Base-by-base conservation (phyloP, 768 basidiomycete genomes). In the Myochromella boudieri region DNA sequence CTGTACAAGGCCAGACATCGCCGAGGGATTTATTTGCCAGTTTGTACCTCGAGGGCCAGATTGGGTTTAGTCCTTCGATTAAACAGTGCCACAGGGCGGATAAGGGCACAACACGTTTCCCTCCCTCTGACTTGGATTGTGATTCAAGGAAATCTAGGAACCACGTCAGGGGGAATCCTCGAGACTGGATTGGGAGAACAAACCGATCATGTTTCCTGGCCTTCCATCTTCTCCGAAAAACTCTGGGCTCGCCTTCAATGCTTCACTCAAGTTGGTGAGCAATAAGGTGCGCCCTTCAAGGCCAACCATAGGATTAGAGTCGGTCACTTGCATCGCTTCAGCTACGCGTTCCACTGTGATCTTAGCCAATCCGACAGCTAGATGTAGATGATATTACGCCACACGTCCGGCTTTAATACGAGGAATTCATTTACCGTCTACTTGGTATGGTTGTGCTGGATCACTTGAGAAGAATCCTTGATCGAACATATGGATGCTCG, bases 1-100 rank as follows among this genome's bases (percentile, higher is more conserved):
- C 77, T 4, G 78, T 68, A 54, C 91, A 95, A 0, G 86, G 87
- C 95, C 95, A 98, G 37, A 94, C 94, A 60, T 98, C 95, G 17
- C 95, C 95, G 4, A 98, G 79, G 0, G 86, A 62, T 20, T 87
- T 64, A 3, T 81, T 85, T 7, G 72, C 83, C 22, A 97, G 69
- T 3, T 75, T 72, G 2, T 78, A 77, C 20, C 94, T 80, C 14
- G 82, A 78, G 2, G 95, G 95, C 95, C 95, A 98, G 59, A 97
- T 91, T 1, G 84, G 77, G 42, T 87, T 79, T 26, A 98, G 74
- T 3, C 91, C 89, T 3, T 87, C 80, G 42, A 97, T 84, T 34
- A 97, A 80, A 14, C 79, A 78, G 11, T 78, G 66, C 93, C 95
- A 98, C 11, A 98, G 78, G 0, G 81, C 77, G 7, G 85, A 68